Conservation (phyloP, 1,284 basidiomycete genomes). For the Boletus albobrunnescens region DNA sequence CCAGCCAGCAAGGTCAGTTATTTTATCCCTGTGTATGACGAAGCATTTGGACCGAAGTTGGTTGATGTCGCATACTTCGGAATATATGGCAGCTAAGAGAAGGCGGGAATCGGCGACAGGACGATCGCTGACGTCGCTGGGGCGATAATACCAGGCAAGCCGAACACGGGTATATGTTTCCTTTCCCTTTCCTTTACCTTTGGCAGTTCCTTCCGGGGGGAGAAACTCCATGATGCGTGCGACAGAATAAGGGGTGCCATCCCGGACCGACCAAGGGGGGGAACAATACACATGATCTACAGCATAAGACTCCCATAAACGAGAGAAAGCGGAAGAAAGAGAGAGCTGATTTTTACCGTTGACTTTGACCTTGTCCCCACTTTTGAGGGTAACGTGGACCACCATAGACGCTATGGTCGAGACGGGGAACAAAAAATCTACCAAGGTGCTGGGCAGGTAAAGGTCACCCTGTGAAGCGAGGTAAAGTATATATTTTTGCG, state of each 20-base stretch:
- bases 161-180: slow-evolving; percentile 76
- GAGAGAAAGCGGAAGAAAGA: slow-evolving; percentile 17
- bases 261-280: slow-evolving; percentile 83
- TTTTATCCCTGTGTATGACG: slow-evolving; percentile 91
- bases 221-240: slow-evolving; percentile 96
- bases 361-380: slow-evolving; percentile 74
- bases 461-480: slow-evolving; percentile 3
- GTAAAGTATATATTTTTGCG: slow-evolving; percentile 23
- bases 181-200: slow-evolving; percentile 53
- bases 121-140: slow-evolving; percentile 82
- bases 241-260: slow-evolving; percentile 90
- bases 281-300: slow-evolving; percentile 95
- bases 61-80: slow-evolving; percentile 89
- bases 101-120: slow-evolving; percentile 84
- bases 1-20: slow-evolving; percentile 91
- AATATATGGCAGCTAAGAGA: slow-evolving; percentile 91
- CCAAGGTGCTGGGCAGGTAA: slow-evolving; percentile 3
- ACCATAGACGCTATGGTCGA: slow-evolving; percentile 22
- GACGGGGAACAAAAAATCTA: slow-evolving; percentile 27
- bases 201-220: slow-evolving; percentile 65
- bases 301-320: slow-evolving; percentile 31
- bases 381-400: slow-evolving; percentile 52
- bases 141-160: slow-evolving; percentile 91
- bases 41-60: slow-evolving; percentile 89
- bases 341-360: slow-evolving; percentile 57